These are phyloP conservation scores for Gossypioides kirkii DNA, from an alignment of 345 rosid genomes.

Conservation along the genomic window DNA sequence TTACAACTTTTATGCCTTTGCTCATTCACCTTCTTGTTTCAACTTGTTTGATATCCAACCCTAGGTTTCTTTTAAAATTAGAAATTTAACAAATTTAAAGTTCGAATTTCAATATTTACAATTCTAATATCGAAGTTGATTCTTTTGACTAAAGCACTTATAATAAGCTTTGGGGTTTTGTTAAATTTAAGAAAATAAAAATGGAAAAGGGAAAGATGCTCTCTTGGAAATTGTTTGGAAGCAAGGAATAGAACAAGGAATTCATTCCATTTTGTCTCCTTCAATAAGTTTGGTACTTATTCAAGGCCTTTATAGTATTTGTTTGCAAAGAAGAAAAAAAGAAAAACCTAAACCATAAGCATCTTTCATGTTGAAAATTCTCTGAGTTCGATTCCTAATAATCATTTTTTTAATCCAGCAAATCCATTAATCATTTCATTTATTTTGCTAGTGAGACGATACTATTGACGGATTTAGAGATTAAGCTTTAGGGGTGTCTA, in stretches of 20 bases:
- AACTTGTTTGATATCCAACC: background rate
- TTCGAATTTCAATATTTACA: background rate
- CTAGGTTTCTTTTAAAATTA: slow-evolving; percentile 2
- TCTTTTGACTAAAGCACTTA: slow-evolving; percentile 43
- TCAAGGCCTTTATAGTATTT: slow-evolving; percentile 48
- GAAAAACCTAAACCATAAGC: background rate
- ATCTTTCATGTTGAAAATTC: background rate
- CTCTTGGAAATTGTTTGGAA: slow-evolving; percentile 50
- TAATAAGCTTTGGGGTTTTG: slow-evolving; percentile 38
- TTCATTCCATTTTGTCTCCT: slow-evolving; percentile 67
- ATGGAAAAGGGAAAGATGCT: slow-evolving; percentile 35
- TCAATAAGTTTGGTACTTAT: slow-evolving; percentile 90
- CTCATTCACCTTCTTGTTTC: background rate
- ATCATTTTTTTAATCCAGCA: too few species aligned
- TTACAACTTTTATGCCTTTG: slow-evolving; percentile 17
- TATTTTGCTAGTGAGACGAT: too few species aligned
- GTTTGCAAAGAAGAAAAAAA: slow-evolving; percentile 24
- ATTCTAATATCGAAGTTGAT: slow-evolving; percentile 30
- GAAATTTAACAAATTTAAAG: background rate
- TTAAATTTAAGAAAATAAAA: slow-evolving; percentile 26
- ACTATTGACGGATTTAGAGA: too few species aligned
- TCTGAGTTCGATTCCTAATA: too few species aligned
- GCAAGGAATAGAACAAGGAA: slow-evolving; percentile 69
- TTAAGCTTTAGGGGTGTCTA: too few species aligned
- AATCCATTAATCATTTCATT: background rate